These are phyloP conservation scores for Pichiaceae sp. DNA, from an alignment of 1,139 yeast genomes.

Conservation along the genomic window DNA sequence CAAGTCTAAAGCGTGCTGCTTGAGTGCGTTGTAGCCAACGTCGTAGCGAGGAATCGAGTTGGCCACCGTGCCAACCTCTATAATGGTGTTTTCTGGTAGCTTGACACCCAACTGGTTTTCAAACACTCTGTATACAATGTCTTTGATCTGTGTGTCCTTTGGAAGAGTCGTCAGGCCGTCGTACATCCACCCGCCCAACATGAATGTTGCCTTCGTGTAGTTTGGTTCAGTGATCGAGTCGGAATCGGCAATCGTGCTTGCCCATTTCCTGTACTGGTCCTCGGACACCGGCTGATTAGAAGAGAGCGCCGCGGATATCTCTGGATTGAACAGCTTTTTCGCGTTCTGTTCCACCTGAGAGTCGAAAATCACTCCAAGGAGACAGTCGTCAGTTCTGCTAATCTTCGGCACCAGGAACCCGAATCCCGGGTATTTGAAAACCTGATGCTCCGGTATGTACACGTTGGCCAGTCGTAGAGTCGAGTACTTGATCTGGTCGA, in stretches of 20 bases:
- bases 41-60: slow-evolving; percentile 63
- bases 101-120: not conserved
- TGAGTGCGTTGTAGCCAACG: slow-evolving; percentile 57
- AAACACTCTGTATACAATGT: slow-evolving; percentile 40
- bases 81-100: slow-evolving; percentile 22
- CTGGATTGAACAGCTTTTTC: slow-evolving; percentile 10
- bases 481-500: slow-evolving; percentile 35
- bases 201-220: slow-evolving; percentile 67
- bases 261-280: not conserved
- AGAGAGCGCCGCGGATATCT: slow-evolving; percentile 9
- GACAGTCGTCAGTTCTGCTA: slow-evolving; percentile 43
- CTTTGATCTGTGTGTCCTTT: slow-evolving; percentile 32
- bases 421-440: slow-evolving; percentile 45
- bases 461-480: slow-evolving; percentile 56
- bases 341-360: slow-evolving; percentile 63
- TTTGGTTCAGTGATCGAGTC: slow-evolving; percentile 1
- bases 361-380: slow-evolving; percentile 86
- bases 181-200: slow-evolving; percentile 79
- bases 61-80: slow-evolving; percentile 24
- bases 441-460: slow-evolving; percentile 39
- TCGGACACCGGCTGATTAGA: not conserved
- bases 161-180: slow-evolving; percentile 13
- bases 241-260: not conserved
- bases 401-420: slow-evolving; percentile 77
- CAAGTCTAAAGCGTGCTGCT: slow-evolving; percentile 28